Conservation (phyloP, 179 eudicot genomes). For the Beta corolliflora region DNA sequence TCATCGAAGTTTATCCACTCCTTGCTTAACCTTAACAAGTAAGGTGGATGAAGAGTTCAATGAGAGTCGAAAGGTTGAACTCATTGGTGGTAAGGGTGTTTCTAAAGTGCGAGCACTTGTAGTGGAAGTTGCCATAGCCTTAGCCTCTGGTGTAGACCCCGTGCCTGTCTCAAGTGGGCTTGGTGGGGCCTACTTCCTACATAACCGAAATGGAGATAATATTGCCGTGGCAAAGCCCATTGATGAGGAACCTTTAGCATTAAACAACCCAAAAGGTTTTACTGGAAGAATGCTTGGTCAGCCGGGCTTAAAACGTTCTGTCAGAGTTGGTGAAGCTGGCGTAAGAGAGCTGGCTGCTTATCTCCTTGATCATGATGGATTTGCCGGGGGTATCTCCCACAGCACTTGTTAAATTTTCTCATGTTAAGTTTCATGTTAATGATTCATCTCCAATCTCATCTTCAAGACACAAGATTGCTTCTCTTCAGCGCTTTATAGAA, state of each 20-base stretch:
- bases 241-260: slow-evolving; percentile 78
- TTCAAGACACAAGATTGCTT: slow-evolving; percentile 65
- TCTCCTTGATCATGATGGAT: slow-evolving; percentile 84
- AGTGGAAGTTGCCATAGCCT: slow-evolving; percentile 76
- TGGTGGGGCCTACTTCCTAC: slow-evolving; percentile 81
- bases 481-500: slow-evolving; percentile 72
- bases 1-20: slow-evolving; percentile 86
- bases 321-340: slow-evolving; percentile 81
- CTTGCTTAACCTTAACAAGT: slow-evolving; percentile 63
- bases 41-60: slow-evolving; percentile 43
- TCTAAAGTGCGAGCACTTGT: slow-evolving; percentile 67
- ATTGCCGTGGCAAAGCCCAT: slow-evolving; percentile 86
- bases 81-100: slow-evolving; percentile 60
- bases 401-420: slow-evolving; percentile 74
- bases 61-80: slow-evolving; percentile 59
- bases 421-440: slow-evolving; percentile 47
- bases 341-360: slow-evolving; percentile 87
- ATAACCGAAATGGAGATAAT: slow-evolving; percentile 39
- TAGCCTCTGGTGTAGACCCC: slow-evolving; percentile 66
- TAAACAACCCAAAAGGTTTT: slow-evolving; percentile 79
- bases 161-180: slow-evolving; percentile 64
- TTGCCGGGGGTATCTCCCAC: slow-evolving; percentile 93
- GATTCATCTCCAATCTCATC: slow-evolving; percentile 34
- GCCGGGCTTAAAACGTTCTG: slow-evolving; percentile 68
- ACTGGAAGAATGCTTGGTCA: slow-evolving; percentile 72